A percentile compares a stretch with the other conserved stretches of the same genome.
Conservation (phyloP, 164 flowering plant species). For the Protea cynaroides region DNA sequence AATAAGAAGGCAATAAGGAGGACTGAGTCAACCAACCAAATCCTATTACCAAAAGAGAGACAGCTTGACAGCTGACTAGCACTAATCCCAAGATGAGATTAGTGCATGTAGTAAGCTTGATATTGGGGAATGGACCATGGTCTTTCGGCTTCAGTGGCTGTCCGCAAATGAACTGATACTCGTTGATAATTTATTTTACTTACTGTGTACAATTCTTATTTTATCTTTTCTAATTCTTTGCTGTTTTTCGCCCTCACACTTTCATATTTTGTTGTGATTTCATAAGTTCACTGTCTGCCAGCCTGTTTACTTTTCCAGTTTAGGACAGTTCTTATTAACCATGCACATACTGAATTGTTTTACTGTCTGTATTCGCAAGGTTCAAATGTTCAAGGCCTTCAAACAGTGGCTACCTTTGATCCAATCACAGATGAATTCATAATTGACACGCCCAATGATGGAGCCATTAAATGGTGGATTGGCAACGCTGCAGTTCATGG, state of each 20-base stretch:
- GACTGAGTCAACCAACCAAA: too few relatives aligned
- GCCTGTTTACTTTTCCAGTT: background rate
- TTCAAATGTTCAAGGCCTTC: constrained; percentile 97
- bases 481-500: constrained; percentile 98
- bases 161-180: too few relatives aligned
- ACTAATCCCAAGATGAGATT: too few relatives aligned
- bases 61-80: too few relatives aligned
- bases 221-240: background rate
- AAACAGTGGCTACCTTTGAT: constrained; percentile 80
- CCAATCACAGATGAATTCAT: constrained; percentile 74
- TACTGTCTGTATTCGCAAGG: constrained; percentile 38
- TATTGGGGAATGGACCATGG: too few relatives aligned
- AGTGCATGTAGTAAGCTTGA: too few relatives aligned
- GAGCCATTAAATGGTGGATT: constrained; percentile 99
- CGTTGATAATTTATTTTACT: background rate
- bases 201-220: background rate
- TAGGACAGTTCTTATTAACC: background rate
- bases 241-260: background rate
- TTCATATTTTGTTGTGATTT: background rate
- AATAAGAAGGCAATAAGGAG: too few relatives aligned
- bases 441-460: constrained; percentile 89
- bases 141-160: too few relatives aligned
- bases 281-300: background rate
- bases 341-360: constrained; percentile 2
- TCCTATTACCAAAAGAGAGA: too few relatives aligned